Base-by-base conservation (phyloP, 2,329 filamentous ascomycete genomes). In the Pseudogymnoascus sp. region DNA sequence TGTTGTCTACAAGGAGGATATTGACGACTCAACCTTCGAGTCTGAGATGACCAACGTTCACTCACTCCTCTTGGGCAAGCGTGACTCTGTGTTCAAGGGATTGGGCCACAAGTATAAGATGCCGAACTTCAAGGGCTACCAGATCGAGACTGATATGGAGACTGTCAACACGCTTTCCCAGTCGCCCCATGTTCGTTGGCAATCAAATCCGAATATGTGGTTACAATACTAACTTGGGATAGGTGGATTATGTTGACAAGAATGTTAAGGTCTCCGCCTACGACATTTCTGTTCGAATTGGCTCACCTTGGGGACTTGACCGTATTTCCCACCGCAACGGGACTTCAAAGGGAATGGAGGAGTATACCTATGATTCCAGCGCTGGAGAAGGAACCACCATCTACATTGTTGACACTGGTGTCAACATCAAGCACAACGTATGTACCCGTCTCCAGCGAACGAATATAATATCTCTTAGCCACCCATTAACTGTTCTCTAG, bases 1-100 rank as follows among this genome's bases (percentile, higher is more conserved):
- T 64, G 83, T 87, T 60, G 83, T 87, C 62, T 87, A 86, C 71
- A 76, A 75, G 64, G 79, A 75, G 64, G 79, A 77, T 61, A 54
- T 54, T 66, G 75, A 74, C 64, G 74, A 78, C 18, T 77, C 76
- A 12, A 74, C 74, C 37, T 79, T 86, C 67, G 71, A 74, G 35
- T 73, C 77, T 57, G 81, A 84, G 70, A 74, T 83, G 68, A 71
- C 75, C 36, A 75, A 72, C 61, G 76, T 85, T 68, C 76, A 74
- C 61, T 69, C 76, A 37, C 71, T 78, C 47, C 71, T 78, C 43
- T 71, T 87, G 61, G 74, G 79, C 70, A 85, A 81, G 73, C 81
- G 82, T 66, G 85, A 86, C 71, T 67, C 83, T 54, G 30, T 8
- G 8, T 54, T 54, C 5, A 54, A 2, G 25, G 65, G 66, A 16